Evolutionary conservation across 352 stramenopile species (phyloP), one percentile per base, ranked within the genome.

Genomic region (Pythium monospermum): DNA sequence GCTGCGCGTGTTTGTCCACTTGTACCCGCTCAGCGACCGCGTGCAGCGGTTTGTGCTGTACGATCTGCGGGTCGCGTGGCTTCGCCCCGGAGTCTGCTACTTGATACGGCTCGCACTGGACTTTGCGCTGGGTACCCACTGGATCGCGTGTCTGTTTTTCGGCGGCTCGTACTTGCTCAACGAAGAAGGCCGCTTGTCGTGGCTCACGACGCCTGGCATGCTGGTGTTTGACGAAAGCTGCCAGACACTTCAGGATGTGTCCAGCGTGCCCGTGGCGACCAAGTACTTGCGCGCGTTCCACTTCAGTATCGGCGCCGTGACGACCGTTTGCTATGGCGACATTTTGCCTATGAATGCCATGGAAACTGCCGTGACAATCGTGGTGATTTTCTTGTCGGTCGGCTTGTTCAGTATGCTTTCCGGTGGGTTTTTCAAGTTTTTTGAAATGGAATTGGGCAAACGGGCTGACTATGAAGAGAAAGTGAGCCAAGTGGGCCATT

Each of bases 261-360:
- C 59, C 0, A 50, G 52, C 15, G 59, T 88, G 18, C 48, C 77
- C 2, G 27, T 83, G 4, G 11, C 51, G 1, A 42, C 68, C 8
- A 59, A 64, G 8, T 88, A 86, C 36, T 32, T 74, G 19, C 77
- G 77, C 10, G 76, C 68, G 32, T 76, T 71, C 13, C 71, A 88
- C 53, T 88, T 84, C 39, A 85, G 77, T 39, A 87, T 88, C 26
- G 75, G 75, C 4, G 77, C 77, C n/a, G 84, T 87, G 53, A 88
- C 75, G 22, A 88, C 77, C 0, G 77, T 88, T 1, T 88, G 61
- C 32, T 88, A 88, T 49, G 75, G 75, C 0, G 77, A 88, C 46
- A 88, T 88, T 33, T 43, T 74, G 2, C 77, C 77, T 18, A 64
- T 77, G 64, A 88, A 88, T 46, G 73, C 71, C 3, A 56, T 61